Percentiles rank a stretch among this genome's conserved stretches.
These are phyloP conservation scores for Boletus sp. DNA, from an alignment of 768 basidiomycete species.

Conservation along the genomic window DNA sequence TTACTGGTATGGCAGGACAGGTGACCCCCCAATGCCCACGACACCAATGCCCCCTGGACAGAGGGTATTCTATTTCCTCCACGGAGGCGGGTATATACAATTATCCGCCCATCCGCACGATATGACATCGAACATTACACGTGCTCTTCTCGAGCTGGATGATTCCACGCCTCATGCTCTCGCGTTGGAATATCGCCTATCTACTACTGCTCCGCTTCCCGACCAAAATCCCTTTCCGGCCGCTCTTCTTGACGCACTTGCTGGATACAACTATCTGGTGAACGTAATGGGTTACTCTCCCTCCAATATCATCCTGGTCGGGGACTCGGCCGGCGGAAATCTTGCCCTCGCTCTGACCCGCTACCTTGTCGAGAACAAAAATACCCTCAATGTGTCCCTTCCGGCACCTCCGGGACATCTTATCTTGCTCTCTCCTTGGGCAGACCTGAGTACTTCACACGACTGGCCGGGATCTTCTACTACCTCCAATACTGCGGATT, in stretches of 20 bases:
- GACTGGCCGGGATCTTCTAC: constrained; percentile 38
- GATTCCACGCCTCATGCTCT: constrained; percentile 47
- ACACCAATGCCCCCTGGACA: constrained; percentile 43
- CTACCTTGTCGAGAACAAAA: constrained; percentile 53
- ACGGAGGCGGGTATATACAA: constrained; percentile 57
- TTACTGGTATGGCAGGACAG: constrained; percentile 52
- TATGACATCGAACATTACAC: constrained; percentile 41
- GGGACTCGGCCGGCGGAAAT: constrained; percentile 80
- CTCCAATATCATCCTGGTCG: constrained; percentile 58
- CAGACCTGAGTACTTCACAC: constrained; percentile 44
- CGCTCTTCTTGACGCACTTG: constrained; percentile 68
- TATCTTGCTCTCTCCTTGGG: constrained; percentile 55
- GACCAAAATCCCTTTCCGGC: constrained; percentile 65
- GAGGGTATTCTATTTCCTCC: constrained; percentile 58
- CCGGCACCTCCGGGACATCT: constrained; percentile 47
- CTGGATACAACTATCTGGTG: constrained; percentile 71
- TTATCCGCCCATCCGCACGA: constrained; percentile 58
- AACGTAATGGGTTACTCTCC: constrained; percentile 54
- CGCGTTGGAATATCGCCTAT: constrained; percentile 70
- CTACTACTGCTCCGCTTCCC: constrained; percentile 40
- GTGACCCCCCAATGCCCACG: constrained; percentile 33
- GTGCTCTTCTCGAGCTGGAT: constrained; percentile 45
- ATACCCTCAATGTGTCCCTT: constrained; percentile 25
- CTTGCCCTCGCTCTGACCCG: constrained; percentile 61
- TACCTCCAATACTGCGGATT: constrained; percentile 34